Base-by-base conservation (phyloP, 2,329 filamentous ascomycete species). In the Microcera coccophila region DNA sequence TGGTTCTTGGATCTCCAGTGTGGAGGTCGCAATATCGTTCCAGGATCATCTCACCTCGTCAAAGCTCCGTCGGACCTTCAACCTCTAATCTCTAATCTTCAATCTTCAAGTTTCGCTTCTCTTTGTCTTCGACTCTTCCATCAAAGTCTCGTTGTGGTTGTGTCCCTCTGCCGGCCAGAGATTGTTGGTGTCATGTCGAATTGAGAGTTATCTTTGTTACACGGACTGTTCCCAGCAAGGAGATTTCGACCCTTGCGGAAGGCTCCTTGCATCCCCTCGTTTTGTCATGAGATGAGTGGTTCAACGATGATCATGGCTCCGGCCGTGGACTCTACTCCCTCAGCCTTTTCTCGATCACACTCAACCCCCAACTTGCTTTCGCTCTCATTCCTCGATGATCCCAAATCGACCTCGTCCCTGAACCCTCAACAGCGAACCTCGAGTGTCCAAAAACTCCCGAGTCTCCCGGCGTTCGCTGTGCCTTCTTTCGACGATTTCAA, bases 401-500 rank as follows among this genome's bases (percentile, higher is more conserved):
- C 58, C 31, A 45, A 53, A 26, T 48, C 49, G 31, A 54, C 47
- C 31, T 44, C 48, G 44, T 42, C 52, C 42, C 41, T 50, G 39
- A 48, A 46, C 33, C 42, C 45, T 14, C 47, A 49, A 12, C 50
- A 58, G 26, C 47, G 47, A 28, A 33, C 22, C 36, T 45, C 45
- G 39, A 56, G 45, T 44, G 37, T 45, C 21, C 39, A 50, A 31
- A 44, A 45, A 32, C 40, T 52, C 8, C 41, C 45, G 18, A 37
- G 45, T 28, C 31, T 58, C 44, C 38, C 54, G 19, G 59, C 63
- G 44, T 77, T 78, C 59, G 74, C 77, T 44, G 62, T 81, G 24
- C 72, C 75, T 28, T 72, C 73, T 1, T 74, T 81, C 59, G 72
- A 78, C 48, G 69, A 69, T 49, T 64, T 70, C 50, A 64, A 73